Evolutionary conservation across 1,139 yeast species (phyloP).

Genomic region (Scheffersomyces stambukii): DNA sequence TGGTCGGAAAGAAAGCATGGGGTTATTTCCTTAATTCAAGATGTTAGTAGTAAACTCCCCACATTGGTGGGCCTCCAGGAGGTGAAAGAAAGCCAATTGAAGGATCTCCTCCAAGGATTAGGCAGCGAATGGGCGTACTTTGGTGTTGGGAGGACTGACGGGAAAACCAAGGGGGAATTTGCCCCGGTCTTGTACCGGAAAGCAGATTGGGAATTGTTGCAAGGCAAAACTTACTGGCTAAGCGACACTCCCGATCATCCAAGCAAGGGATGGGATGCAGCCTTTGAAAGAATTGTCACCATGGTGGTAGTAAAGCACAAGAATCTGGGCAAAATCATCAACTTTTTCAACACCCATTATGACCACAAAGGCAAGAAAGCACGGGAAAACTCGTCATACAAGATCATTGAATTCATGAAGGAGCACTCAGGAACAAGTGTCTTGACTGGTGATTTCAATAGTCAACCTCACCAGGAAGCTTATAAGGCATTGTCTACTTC

Average conservation of each 20-base stretch:
- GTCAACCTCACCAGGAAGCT: slow-evolving; percentile 39
- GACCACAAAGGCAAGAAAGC: slow-evolving; percentile 43
- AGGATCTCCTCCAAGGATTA: slow-evolving; percentile 20
- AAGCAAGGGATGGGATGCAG: slow-evolving; percentile 39
- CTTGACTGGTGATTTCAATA: slow-evolving; percentile 41
- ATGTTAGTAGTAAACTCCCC: slow-evolving; percentile 11
- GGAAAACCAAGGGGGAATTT: slow-evolving; percentile 37
- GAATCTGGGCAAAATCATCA: slow-evolving; percentile 16
- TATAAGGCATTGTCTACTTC: slow-evolving; percentile 27
- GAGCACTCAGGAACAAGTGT: slow-evolving; percentile 25
- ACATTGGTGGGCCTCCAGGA: slow-evolving; percentile 27
- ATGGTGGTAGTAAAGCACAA: slow-evolving; percentile 14
- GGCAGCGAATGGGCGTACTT: slow-evolving; percentile 31
- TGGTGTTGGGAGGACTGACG: slow-evolving; percentile 48
- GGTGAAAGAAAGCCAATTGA: slow-evolving; percentile 24
- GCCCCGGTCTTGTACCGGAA: slow-evolving; percentile 39
- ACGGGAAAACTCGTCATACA: slow-evolving; percentile 24
- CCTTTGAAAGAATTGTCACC: slow-evolving; percentile 36
- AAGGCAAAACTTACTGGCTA: slow-evolving; percentile 38
- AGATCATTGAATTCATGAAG: slow-evolving; percentile 29
- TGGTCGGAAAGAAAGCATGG: slow-evolving; percentile 16
- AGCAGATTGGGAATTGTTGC: slow-evolving; percentile 22
- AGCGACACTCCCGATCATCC: slow-evolving; percentile 36
- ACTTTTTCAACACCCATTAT: slow-evolving; percentile 41
- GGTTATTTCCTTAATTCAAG: slow-evolving; percentile 20